Conservation (phyloP, 192 early-diverging fungal genomes). For the Backusella macrospora region DNA sequence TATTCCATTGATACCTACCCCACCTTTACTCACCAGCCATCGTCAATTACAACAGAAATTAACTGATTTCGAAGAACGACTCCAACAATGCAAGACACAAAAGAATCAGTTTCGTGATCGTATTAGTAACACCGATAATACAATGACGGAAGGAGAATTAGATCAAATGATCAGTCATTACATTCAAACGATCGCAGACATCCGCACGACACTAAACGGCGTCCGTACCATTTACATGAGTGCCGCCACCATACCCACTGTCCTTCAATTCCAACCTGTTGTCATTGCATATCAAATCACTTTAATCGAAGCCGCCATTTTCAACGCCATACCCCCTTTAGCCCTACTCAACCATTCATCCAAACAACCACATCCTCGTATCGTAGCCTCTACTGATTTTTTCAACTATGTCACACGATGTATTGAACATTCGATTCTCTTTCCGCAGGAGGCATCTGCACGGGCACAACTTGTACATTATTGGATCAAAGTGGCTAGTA, state of each 20-base stretch:
- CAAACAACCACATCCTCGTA: conserved; percentile 59
- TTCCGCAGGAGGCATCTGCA: conserved; percentile 59
- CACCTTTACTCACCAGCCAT: conserved; percentile 56
- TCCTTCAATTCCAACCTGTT: conserved; percentile 63
- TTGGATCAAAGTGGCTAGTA: conserved; percentile 73
- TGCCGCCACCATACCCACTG: conserved; percentile 54
- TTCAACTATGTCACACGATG: conserved; percentile 80
- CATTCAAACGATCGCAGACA: conserved; percentile 43
- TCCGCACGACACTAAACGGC: conserved; percentile 54
- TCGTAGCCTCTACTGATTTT: conserved; percentile 73
- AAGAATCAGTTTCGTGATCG: conserved; percentile 8
- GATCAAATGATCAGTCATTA: conserved; percentile 52
- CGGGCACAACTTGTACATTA: conserved; percentile 64
- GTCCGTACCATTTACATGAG: conserved; percentile 54
- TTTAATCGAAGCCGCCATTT: conserved; percentile 70
- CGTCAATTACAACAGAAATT: conserved; percentile 50
- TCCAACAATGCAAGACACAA: conserved; percentile 34
- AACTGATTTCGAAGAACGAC: conserved; percentile 36
- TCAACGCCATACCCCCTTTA: conserved; percentile 60
- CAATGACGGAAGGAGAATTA: conserved; percentile 36
- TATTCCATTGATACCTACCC: conserved; percentile 59
- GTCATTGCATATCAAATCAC: conserved; percentile 72
- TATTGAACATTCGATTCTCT: conserved; percentile 71
- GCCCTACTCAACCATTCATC: conserved; percentile 67
- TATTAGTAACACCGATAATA: not conserved